Percentiles rank a stretch among this genome's conserved stretches.
Evolutionary conservation across 148 eudicot genomes (phyloP).

Genomic region (Chenopodium formosanum): DNA sequence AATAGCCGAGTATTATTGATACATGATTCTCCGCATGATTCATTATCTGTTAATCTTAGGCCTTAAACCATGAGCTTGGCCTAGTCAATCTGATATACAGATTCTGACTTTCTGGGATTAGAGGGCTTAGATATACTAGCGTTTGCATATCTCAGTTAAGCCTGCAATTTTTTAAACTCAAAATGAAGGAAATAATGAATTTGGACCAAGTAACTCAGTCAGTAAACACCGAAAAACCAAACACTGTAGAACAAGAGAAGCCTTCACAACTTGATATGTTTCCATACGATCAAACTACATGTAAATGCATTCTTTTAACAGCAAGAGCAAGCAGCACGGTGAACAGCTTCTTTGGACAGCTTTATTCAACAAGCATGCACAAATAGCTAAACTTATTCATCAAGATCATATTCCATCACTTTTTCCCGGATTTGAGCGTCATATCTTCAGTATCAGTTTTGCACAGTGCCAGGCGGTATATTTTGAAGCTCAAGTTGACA

Average conservation of each 20-base stretch:
- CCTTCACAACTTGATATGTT: background rate
- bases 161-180: too few relatives aligned
- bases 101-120: too few relatives aligned
- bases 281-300: background rate
- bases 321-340: background rate
- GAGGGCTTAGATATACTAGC: too few relatives aligned
- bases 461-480: constrained; percentile 66
- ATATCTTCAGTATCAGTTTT: constrained; percentile 80
- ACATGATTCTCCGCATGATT: too few relatives aligned
- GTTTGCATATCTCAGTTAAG: too few relatives aligned
- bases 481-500: constrained; percentile 57
- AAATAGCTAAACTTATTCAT: constrained; percentile 25
- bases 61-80: too few relatives aligned
- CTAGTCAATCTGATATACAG: too few relatives aligned
- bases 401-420: constrained; percentile 55
- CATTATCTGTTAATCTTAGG: too few relatives aligned
- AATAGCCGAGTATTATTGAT: too few relatives aligned
- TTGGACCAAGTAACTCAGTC: background rate
- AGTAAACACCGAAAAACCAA: background rate
- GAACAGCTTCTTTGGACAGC: background rate
- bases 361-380: background rate
- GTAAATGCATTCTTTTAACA: background rate
- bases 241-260: background rate
- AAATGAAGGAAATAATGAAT: too few relatives aligned
- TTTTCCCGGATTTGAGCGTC: constrained; percentile 81